phyloP scores from a whole-genome alignment of 1,284 basidiomycete genomes.

The Cryptococcus sp. region DNA sequence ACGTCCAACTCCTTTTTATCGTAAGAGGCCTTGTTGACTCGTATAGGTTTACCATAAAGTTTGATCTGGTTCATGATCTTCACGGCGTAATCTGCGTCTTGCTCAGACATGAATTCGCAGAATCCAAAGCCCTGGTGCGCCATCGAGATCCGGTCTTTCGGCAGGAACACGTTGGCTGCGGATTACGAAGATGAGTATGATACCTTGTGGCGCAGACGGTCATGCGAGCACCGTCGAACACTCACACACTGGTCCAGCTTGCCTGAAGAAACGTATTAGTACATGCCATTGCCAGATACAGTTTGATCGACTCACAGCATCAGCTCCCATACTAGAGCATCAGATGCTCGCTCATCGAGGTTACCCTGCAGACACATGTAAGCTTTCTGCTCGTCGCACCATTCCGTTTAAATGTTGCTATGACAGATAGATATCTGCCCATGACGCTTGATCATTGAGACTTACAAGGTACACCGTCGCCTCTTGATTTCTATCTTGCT shows the following conservation, averaged over 20 bases:
- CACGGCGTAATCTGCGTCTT: slow-evolving; percentile 98
- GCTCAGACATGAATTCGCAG: slow-evolving; percentile 97
- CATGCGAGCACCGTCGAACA: slow-evolving; percentile 8
- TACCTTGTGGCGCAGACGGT: not conserved
- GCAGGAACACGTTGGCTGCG: slow-evolving; percentile 92
- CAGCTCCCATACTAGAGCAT: slow-evolving; percentile 95
- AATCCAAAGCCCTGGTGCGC: slow-evolving; percentile 98
- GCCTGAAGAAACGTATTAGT: slow-evolving; percentile 50
- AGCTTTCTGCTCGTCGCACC: not conserved
- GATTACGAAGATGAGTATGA: not conserved
- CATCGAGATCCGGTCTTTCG: slow-evolving; percentile 98
- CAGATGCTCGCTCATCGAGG: slow-evolving; percentile 89
- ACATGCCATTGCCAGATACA: not conserved
- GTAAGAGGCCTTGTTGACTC: slow-evolving; percentile 97
- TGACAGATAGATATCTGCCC: not conserved
- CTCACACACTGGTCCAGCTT: slow-evolving; percentile 94
- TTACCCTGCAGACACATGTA: slow-evolving; percentile 68
- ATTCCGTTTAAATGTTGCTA: not conserved
- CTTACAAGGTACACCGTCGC: slow-evolving; percentile 88
- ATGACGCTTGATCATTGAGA: slow-evolving; percentile 3
- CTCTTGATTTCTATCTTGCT: slow-evolving; percentile 86
- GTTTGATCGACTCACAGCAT: slow-evolving; percentile 65
- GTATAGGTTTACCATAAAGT: slow-evolving; percentile 95
- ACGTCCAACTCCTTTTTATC: slow-evolving; percentile 98
- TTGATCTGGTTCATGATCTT: slow-evolving; percentile 99